Base-by-base conservation (phyloP, 2,329 filamentous ascomycete species). In the Achaetomium macrosporum region DNA sequence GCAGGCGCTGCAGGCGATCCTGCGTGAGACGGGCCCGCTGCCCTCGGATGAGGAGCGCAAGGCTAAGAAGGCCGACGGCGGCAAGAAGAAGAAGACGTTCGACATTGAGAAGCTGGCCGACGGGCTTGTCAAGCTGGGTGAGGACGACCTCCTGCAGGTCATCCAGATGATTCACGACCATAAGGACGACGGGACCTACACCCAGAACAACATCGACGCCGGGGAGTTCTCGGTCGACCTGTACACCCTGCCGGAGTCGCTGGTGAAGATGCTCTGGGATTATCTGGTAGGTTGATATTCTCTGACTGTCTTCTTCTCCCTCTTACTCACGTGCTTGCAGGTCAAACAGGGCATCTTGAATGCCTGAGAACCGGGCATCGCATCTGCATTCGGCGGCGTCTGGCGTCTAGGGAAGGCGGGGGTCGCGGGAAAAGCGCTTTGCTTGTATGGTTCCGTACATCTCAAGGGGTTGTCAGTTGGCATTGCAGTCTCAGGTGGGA, bases 121-220 rank as follows among this genome's bases (percentile, higher is more conserved):
- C 54, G 90, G 87, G 0, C 76, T 99, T 54, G 84, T 92, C 68
- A 90, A 89, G 75, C 82, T 99, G 25, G 81, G 82, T 59, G 93
- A 99, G 74, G 93, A 99, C 61, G 92, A 97, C 65, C 75, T 99
- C 40, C 77, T 99, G 57, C 88, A 93, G 62, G 90, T 97, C 20
- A 95, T 99, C 56, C 92, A 97, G 74, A 86, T 99, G 82, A 92
- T 99, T 57, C 93, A 97, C 70, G 93, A 99, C 73, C 89, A 96
- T 74, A 97, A 97, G 77, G 85, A 83, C 1, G 82, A 89, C 6
- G 90, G 96, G 59, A 96, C 92, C 1, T 97, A 96, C 73, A 95
- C 92, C 46, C 91, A 95, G 75, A 97, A 96, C 64, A 95, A 99
- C 70, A 82, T 96, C 53, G 93, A 99, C 65, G 90, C 91, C 66